Conservation (phyloP, 257 asterid species). For the Rauvolfia tetraphylla region DNA sequence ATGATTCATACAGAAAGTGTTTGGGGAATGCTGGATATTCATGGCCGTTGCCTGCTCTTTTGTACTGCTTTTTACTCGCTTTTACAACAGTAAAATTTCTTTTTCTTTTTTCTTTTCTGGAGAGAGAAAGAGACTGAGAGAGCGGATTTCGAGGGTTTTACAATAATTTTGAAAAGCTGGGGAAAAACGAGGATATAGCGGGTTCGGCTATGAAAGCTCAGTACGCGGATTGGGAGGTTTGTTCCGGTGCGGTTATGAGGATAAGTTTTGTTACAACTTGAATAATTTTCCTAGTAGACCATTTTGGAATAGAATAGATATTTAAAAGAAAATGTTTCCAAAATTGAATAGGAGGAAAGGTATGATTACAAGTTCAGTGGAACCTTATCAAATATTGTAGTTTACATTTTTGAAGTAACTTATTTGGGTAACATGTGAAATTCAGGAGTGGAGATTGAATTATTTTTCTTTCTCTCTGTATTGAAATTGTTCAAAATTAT, state of each 20-base stretch:
- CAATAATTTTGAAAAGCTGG: slow-evolving; percentile 10
- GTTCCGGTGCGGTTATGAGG: not conserved
- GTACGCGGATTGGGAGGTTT: slow-evolving; percentile 9
- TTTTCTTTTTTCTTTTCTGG: not conserved
- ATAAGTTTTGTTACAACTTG: not conserved
- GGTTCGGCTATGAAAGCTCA: not conserved
- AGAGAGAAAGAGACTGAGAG: not conserved
- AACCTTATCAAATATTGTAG: too few species aligned
- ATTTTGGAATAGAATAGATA: too few species aligned
- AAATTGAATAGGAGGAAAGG: too few species aligned
- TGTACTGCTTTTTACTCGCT: not conserved
- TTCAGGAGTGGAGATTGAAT: too few species aligned
- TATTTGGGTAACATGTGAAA: too few species aligned
- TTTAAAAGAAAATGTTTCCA: too few species aligned
- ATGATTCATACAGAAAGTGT: not conserved
- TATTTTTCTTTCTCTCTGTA: too few species aligned
- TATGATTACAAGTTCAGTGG: too few species aligned
- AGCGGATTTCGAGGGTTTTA: slow-evolving; percentile 14
- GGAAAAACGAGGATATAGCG: slow-evolving; percentile 7
- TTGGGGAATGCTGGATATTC: not conserved
- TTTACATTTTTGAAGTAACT: too few species aligned
- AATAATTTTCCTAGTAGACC: too few species aligned
- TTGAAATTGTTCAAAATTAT: too few species aligned
- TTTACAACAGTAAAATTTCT: not conserved
- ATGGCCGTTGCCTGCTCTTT: not conserved